Conservation (phyloP, 768 basidiomycete species). For the Hydnomerulius pinastri region DNA sequence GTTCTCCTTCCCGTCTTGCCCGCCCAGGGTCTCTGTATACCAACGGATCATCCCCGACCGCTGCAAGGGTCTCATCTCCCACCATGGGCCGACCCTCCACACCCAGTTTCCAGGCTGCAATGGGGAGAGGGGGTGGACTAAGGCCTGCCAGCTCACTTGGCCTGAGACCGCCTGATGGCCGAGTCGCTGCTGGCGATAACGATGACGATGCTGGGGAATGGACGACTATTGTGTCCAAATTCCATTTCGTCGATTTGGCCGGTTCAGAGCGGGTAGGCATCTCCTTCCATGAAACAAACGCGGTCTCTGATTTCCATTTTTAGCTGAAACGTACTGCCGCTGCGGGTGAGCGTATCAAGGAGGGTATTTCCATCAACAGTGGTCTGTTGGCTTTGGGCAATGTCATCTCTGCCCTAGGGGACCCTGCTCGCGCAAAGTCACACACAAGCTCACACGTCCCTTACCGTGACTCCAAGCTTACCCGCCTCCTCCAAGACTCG, state of each 20-base stretch:
- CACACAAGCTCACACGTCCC: conserved; percentile 89
- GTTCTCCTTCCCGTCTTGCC: conserved; percentile 76
- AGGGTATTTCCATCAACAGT: conserved; percentile 98
- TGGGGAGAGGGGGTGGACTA: conserved; percentile 64
- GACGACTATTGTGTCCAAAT: conserved; percentile 91
- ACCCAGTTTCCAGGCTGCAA: conserved; percentile 76
- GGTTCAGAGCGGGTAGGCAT: conserved; percentile 84
- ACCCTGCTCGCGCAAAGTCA: conserved; percentile 84
- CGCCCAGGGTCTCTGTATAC: conserved; percentile 81
- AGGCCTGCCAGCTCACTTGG: conserved; percentile 85
- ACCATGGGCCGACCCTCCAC: conserved; percentile 77
- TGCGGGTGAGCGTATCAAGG: conserved; percentile 93
- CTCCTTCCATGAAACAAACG: conserved; percentile 2
- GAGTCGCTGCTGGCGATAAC: conserved; percentile 22
- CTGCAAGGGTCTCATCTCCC: conserved; percentile 66
- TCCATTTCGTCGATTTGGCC: conserved; percentile 98
- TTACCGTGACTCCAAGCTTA: conserved; percentile 98
- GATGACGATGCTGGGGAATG: conserved; percentile 80
- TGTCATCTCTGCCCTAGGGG: conserved; percentile 96
- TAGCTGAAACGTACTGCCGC: conserved; percentile 96
- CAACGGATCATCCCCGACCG: conserved; percentile 36
- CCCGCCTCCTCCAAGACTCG: conserved; percentile 75
- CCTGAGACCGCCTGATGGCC: conserved; percentile 53
- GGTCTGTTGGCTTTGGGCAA: conserved; percentile 96
- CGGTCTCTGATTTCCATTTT: conserved; percentile 20